These are phyloP conservation scores for Helicocarpus griseus DNA, from an alignment of 2,329 filamentous ascomycete species.

Conservation along the genomic window DNA sequence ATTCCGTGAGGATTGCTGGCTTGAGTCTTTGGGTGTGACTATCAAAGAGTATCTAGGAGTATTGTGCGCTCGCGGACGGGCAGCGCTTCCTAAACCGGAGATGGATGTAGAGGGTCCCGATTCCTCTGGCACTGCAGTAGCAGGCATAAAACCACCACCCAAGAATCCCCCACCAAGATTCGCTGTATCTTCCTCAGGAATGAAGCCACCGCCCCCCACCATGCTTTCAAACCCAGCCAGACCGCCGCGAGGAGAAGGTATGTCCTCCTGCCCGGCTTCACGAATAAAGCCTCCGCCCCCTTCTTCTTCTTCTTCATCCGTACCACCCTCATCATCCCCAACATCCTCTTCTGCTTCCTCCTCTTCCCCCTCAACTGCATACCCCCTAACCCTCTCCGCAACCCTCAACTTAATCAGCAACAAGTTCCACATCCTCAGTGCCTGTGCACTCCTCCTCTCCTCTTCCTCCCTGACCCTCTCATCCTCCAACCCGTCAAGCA, in stretches of 20 bases:
- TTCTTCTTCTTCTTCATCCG: slow-evolving; percentile 12
- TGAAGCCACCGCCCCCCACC: slow-evolving; percentile 13
- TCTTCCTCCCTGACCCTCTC: slow-evolving; percentile 55
- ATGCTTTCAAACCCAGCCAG: slow-evolving; percentile 12
- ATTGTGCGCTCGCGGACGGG: not conserved
- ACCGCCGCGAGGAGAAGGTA: not conserved
- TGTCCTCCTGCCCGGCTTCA: slow-evolving; percentile 13
- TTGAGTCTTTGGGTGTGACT: not conserved
- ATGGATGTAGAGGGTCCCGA: not conserved
- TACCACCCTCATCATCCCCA: slow-evolving; percentile 16
- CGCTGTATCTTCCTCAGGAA: slow-evolving; percentile 14
- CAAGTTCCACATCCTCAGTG: slow-evolving; percentile 49
- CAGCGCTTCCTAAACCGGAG: not conserved
- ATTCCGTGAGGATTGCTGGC: not conserved
- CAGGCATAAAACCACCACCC: slow-evolving; percentile 15
- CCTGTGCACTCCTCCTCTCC: slow-evolving; percentile 41
- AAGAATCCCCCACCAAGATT: not conserved
- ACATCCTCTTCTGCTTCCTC: slow-evolving; percentile 27
- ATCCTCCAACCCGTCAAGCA: slow-evolving; percentile 58
- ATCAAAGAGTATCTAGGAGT: not conserved
- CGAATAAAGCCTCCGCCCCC: slow-evolving; percentile 31
- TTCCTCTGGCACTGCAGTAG: not conserved
- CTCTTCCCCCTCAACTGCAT: slow-evolving; percentile 30
- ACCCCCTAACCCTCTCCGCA: slow-evolving; percentile 59
- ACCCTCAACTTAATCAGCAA: slow-evolving; percentile 57